Percentiles rank a stretch among this genome's conserved stretches.
Conservation (phyloP, 257 asterid genomes). For the Coffea canephora region DNA sequence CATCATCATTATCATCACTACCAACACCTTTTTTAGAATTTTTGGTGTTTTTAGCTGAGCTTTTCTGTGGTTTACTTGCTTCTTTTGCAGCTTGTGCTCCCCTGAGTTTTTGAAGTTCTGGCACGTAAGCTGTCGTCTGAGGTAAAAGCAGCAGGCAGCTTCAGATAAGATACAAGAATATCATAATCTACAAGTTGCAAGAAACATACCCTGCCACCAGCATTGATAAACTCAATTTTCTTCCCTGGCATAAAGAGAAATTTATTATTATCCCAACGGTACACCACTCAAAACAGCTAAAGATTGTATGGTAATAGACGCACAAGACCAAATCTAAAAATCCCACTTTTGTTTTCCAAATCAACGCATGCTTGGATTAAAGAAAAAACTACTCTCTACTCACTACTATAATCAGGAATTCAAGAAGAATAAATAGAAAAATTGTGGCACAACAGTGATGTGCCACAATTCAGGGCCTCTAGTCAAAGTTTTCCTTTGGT, state of each 20-base stretch:
- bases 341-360: background rate
- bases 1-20: conserved; percentile 32
- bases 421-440: background rate
- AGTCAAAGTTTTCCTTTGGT: background rate
- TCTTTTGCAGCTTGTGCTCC: conserved; percentile 61
- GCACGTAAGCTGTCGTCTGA: conserved; percentile 92
- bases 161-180: conserved; percentile 7
- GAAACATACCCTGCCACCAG: conserved; percentile 89
- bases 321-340: background rate
- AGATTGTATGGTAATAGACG: conserved; percentile 1
- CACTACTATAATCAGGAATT: background rate
- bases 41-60: conserved; percentile 16
- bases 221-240: conserved; percentile 77
- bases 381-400: background rate
- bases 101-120: conserved; percentile 75
- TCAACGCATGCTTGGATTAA: background rate
- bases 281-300: conserved; percentile 13
- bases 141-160: conserved; percentile 19
- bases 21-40: conserved; percentile 21
- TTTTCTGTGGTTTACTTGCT: conserved; percentile 36
- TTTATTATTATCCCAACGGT: background rate
- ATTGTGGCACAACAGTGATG: background rate
- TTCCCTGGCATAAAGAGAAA: conserved; percentile 59
- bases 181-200: conserved; percentile 12
- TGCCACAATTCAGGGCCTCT: background rate